These are phyloP conservation scores for Fallopia convolvulus DNA, from an alignment of 148 eudicot species.

Conservation along the genomic window DNA sequence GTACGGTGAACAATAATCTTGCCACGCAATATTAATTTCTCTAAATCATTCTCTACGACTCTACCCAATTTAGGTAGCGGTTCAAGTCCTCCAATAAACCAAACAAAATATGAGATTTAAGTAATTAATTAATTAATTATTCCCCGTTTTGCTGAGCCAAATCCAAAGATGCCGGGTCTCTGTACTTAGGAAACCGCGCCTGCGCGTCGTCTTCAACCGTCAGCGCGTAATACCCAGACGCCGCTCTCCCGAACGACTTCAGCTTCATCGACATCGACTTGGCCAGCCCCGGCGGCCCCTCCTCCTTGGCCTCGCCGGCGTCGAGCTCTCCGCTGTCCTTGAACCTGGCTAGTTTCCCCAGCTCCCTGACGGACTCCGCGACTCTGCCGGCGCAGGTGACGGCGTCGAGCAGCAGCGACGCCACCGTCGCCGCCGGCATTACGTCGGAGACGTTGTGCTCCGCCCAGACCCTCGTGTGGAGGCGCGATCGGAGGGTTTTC, in stretches of 20 bases:
- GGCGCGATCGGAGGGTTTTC: neutral
- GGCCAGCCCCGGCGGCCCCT: neutral
- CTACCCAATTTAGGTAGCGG: neutral
- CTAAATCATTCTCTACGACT: neutral
- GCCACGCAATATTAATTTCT: too few species aligned
- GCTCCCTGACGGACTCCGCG: constrained; percentile 22
- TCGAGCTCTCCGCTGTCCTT: neutral
- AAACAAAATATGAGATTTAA: neutral
- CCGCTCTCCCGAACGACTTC: neutral
- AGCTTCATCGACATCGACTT: neutral
- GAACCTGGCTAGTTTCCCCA: constrained; percentile 22
- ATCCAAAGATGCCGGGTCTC: constrained; percentile 4
- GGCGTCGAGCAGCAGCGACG: constrained; percentile 21
- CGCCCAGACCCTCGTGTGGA: neutral
- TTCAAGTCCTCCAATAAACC: neutral
- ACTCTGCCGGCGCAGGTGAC: constrained; percentile 22
- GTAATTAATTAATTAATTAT: neutral
- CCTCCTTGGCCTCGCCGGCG: neutral
- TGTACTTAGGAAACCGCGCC: neutral
- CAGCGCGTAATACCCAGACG: constrained; percentile 3
- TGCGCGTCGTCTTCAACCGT: neutral
- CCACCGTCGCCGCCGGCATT: constrained; percentile 18
- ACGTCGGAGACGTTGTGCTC: constrained; percentile 9
- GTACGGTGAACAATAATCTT: too few species aligned
- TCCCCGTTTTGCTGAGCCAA: neutral